Percentiles rank a stretch among this genome's conserved stretches.
Evolutionary conservation across 805 yeast genomes (phyloP).

Genomic region (Scheffersomyces ergatensis): DNA sequence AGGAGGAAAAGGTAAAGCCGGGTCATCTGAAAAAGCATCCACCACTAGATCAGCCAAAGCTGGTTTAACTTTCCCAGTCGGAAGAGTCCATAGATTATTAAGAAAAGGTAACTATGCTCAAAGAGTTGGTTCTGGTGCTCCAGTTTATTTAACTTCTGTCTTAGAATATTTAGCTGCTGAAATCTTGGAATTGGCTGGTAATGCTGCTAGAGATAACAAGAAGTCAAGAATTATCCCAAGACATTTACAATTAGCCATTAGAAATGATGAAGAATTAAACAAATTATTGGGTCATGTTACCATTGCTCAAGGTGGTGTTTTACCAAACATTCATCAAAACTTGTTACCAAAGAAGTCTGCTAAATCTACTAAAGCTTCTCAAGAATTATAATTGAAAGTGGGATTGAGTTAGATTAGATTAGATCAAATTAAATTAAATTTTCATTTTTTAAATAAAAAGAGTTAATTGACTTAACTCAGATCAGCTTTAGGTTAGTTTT

Average conservation of each 20-base stretch:
- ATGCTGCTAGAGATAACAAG: slow-evolving; percentile 53
- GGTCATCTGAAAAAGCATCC: slow-evolving; percentile 46
- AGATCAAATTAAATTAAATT: no score
- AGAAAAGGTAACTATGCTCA: slow-evolving; percentile 52
- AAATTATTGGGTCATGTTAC: slow-evolving; percentile 50
- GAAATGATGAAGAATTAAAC: slow-evolving; percentile 52
- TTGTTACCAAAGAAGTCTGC: slow-evolving; percentile 56
- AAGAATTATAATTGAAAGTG: slow-evolving; percentile 52
- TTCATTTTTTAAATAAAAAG: no score
- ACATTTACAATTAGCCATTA: slow-evolving; percentile 51
- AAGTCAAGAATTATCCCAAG: slow-evolving; percentile 52
- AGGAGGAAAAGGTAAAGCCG: slow-evolving; percentile 44
- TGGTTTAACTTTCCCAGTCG: slow-evolving; percentile 50
- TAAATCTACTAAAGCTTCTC: slow-evolving; percentile 51
- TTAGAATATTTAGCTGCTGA: slow-evolving; percentile 50
- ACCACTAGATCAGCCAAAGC: slow-evolving; percentile 50
- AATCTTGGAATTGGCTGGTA: slow-evolving; percentile 52
- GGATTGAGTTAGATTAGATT: no score
- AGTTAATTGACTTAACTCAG: no score
- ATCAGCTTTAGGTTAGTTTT: no score
- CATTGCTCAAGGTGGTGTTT: slow-evolving; percentile 52
- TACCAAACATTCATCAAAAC: slow-evolving; percentile 49
- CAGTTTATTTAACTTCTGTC: slow-evolving; percentile 49
- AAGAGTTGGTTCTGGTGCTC: slow-evolving; percentile 54
- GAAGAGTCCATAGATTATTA: slow-evolving; percentile 50